Conservation (phyloP, 345 rosid genomes). For the Cochlearia excelsa region DNA sequence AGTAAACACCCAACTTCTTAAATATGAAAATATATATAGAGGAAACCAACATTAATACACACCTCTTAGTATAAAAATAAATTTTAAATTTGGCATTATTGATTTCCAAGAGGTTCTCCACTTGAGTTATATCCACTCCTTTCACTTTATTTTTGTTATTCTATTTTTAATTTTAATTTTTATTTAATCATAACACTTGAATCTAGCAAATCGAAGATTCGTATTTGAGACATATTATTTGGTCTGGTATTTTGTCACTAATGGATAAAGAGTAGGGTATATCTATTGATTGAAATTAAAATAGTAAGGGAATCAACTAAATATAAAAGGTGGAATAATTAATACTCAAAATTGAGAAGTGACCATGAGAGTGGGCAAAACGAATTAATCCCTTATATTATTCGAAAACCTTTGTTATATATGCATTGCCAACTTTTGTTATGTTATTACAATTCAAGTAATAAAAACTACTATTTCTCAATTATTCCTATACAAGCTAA, state of each 20-base stretch:
- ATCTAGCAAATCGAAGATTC: conserved; percentile 15
- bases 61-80: neutral
- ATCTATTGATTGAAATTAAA: neutral
- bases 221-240: neutral
- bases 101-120: conserved; percentile 13
- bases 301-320: neutral
- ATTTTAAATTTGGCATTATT: conserved; percentile 13
- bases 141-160: conserved; percentile 9
- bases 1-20: conserved; percentile 43
- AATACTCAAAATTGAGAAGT: too few relatives aligned
- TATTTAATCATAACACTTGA: conserved; percentile 4
- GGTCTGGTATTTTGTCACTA: conserved; percentile 14
- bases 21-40: conserved; percentile 17
- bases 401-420: too few relatives aligned
- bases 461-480: too few relatives aligned
- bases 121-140: conserved; percentile 26
- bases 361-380: too few relatives aligned
- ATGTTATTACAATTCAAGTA: too few relatives aligned
- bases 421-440: too few relatives aligned
- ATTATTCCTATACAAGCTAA: too few relatives aligned
- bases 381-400: too few relatives aligned
- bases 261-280: conserved; percentile 1
- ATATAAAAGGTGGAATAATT: neutral
- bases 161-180: neutral
- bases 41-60: conserved; percentile 23